These are phyloP conservation scores for Fusarium kyushuense DNA, from an alignment of 2,329 filamentous ascomycete genomes.

Conservation along the genomic window DNA sequence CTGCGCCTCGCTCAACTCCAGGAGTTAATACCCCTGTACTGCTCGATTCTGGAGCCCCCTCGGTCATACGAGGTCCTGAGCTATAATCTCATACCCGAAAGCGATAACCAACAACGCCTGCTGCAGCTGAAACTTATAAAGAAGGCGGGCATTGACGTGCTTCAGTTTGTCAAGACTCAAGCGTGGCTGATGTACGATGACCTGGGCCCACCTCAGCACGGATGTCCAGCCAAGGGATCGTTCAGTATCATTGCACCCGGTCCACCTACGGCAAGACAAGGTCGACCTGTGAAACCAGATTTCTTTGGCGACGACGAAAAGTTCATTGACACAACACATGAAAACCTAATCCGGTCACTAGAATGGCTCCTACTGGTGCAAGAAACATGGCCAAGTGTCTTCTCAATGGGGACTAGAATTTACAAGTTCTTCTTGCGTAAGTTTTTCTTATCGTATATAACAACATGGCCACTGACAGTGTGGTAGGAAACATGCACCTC, in stretches of 20 bases:
- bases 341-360: slow-evolving; percentile 79
- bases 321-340: slow-evolving; percentile 70
- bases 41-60: slow-evolving; percentile 76
- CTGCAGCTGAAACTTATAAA: slow-evolving; percentile 80
- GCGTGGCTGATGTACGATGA: slow-evolving; percentile 65
- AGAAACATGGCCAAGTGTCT: slow-evolving; percentile 77
- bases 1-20: slow-evolving; percentile 78
- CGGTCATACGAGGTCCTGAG: slow-evolving; percentile 79
- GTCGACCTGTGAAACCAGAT: slow-evolving; percentile 74
- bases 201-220: slow-evolving; percentile 51
- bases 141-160: slow-evolving; percentile 77
- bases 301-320: slow-evolving; percentile 75
- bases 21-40: slow-evolving; percentile 88
- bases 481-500: slow-evolving; percentile 62
- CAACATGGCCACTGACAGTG: slow-evolving; percentile 17
- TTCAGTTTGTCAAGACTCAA: slow-evolving; percentile 79
- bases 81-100: slow-evolving; percentile 80
- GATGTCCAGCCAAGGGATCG: slow-evolving; percentile 56
- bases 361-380: slow-evolving; percentile 87
- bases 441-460: slow-evolving; percentile 52
- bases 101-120: slow-evolving; percentile 72
- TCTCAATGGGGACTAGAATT: slow-evolving; percentile 75
- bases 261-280: slow-evolving; percentile 53
- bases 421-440: slow-evolving; percentile 87
- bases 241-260: slow-evolving; percentile 65